These are phyloP conservation scores for Globisporangium emineosum DNA, from an alignment of 352 stramenopile species.

Conservation along the genomic window DNA sequence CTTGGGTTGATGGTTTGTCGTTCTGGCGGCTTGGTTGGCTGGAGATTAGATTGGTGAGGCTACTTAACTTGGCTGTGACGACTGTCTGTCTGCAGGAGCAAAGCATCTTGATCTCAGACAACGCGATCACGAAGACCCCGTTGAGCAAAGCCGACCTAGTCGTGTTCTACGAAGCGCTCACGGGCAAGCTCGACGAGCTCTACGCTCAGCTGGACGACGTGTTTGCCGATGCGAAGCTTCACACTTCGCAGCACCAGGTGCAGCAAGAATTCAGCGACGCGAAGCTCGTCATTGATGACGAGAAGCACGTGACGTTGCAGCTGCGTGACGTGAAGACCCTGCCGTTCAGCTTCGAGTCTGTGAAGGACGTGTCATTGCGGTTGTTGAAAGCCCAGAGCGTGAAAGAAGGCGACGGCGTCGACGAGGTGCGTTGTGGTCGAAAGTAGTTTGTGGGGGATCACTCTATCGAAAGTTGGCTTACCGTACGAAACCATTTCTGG, in stretches of 20 bases:
- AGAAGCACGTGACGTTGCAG: background rate
- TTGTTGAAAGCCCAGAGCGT: background rate
- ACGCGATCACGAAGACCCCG: background rate
- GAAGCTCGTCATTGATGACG: background rate
- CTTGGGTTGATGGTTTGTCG: no score
- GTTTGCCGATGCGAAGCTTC: background rate
- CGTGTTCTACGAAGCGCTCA: conserved; percentile 1
- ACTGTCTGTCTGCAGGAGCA: background rate
- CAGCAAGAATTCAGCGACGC: background rate
- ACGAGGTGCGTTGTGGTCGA: background rate
- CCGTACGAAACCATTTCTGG: background rate
- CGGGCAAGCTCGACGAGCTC: conserved; percentile 10
- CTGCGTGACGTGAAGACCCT: conserved; percentile 11
- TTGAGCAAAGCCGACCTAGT: conserved; percentile 1
- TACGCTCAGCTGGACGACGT: conserved; percentile 11
- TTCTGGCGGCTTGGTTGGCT: no score
- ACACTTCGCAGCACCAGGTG: no score
- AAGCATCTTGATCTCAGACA: background rate
- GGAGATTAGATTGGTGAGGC: no score
- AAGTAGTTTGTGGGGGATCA: no score
- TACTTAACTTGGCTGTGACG: no score
- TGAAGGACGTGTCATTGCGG: background rate
- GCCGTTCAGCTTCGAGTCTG: conserved; percentile 13
- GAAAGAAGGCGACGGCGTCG: background rate
- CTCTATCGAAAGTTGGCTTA: no score